A percentile compares a stretch with the other conserved stretches of the same genome.
Conservation (phyloP, 1,284 basidiomycete species). For the Mycosarcoma maydis region DNA sequence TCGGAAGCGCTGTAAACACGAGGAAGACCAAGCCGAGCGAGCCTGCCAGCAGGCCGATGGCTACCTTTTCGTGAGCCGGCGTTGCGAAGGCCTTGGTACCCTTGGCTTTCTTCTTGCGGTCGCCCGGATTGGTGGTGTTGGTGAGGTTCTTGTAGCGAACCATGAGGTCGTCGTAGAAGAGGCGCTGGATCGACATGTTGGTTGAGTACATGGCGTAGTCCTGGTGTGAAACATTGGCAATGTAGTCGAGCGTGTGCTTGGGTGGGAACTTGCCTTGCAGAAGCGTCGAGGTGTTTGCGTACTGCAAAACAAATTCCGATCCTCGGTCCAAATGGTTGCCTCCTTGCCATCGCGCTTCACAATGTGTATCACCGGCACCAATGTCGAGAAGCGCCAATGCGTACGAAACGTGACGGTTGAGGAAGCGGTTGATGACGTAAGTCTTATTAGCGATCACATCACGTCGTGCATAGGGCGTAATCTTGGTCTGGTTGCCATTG, state of each 20-base stretch:
- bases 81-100: slow-evolving; percentile 58
- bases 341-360: slow-evolving; percentile 56
- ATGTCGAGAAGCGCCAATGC: slow-evolving; percentile 52
- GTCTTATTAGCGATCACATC: slow-evolving; percentile 40
- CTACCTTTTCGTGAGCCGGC: slow-evolving; percentile 55
- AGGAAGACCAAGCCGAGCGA: slow-evolving; percentile 42
- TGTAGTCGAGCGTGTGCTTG: slow-evolving; percentile 42
- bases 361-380: slow-evolving; percentile 44
- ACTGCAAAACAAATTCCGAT: slow-evolving; percentile 46
- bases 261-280: slow-evolving; percentile 46
- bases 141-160: slow-evolving; percentile 41
- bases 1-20: slow-evolving; percentile 54
- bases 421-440: slow-evolving; percentile 49
- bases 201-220: slow-evolving; percentile 52
- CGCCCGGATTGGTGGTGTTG: slow-evolving; percentile 50
- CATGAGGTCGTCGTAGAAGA: slow-evolving; percentile 42
- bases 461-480: slow-evolving; percentile 27
- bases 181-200: slow-evolving; percentile 37
- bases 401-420: slow-evolving; percentile 49
- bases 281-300: slow-evolving; percentile 32
- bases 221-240: slow-evolving; percentile 52
- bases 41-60: slow-evolving; percentile 55
- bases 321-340: slow-evolving; percentile 55
- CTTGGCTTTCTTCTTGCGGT: slow-evolving; percentile 32
- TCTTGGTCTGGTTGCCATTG: slow-evolving; percentile 47